Evolutionary conservation across 2,329 filamentous ascomycete species (phyloP).

Genomic region (Clonostachys rhizophaga): DNA sequence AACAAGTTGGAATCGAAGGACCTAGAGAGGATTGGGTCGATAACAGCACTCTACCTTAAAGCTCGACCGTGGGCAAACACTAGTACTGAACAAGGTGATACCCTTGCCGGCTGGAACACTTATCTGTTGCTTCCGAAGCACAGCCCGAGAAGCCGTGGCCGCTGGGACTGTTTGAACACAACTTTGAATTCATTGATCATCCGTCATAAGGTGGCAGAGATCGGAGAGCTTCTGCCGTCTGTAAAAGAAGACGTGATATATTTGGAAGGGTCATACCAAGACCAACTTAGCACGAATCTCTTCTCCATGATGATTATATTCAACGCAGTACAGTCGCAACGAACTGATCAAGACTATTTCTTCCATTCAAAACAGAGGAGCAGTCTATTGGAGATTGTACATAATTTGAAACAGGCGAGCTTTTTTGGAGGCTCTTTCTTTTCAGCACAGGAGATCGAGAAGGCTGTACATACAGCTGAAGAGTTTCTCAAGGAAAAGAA

Average conservation of each 20-base stretch:
- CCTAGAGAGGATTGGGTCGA: conserved; percentile 59
- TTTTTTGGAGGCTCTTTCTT: conserved; percentile 84
- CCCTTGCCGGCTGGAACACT: conserved; percentile 62
- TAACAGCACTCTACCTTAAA: conserved; percentile 68
- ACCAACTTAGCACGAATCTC: conserved; percentile 76
- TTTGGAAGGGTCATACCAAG: conserved; percentile 78
- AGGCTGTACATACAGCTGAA: conserved; percentile 60
- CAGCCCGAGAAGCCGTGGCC: conserved; percentile 45
- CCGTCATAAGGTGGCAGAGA: conserved; percentile 70
- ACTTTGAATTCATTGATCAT: conserved; percentile 78
- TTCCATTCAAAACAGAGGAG: conserved; percentile 74
- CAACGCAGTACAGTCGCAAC: conserved; percentile 84
- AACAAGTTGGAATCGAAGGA: conserved; percentile 54
- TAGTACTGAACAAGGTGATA: conserved; percentile 45
- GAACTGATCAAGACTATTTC: conserved; percentile 80
- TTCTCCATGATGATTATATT: conserved; percentile 81
- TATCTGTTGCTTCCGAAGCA: conserved; percentile 62
- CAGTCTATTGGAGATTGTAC: conserved; percentile 62
- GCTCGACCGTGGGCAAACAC: conserved; percentile 75
- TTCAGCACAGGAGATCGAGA: conserved; percentile 54
- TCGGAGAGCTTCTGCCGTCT: conserved; percentile 64
- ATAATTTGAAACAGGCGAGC: conserved; percentile 76
- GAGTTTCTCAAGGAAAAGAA: conserved; percentile 62
- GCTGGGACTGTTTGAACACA: conserved; percentile 57
- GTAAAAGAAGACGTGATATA: conserved; percentile 68